A percentile compares a stretch with the other conserved stretches of the same genome.
phyloP scores from a whole-genome alignment of 2,329 filamentous ascomycete species.

The Botrytis tulipae region DNA sequence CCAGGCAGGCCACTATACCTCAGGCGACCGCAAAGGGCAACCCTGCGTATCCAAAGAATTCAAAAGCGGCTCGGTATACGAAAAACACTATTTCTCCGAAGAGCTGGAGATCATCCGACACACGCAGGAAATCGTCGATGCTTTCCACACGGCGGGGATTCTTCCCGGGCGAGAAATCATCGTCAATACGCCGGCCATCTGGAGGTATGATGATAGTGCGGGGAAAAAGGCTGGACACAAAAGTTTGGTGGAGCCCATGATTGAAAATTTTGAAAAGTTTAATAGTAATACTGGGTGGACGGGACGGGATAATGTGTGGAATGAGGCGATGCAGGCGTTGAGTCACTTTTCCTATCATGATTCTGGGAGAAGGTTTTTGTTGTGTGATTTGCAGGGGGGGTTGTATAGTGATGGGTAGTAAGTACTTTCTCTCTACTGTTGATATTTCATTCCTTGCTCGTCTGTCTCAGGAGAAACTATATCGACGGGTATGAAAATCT shows the following conservation, averaged over 20 bases:
- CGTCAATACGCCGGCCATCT: constrained; percentile 16
- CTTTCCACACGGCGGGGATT: constrained; percentile 2
- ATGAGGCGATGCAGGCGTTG: constrained; percentile 21
- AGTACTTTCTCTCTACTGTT: neutral
- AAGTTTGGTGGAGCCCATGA: constrained; percentile 18
- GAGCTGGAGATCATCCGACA: constrained; percentile 8
- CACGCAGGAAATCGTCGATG: constrained; percentile 16
- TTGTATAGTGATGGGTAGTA: constrained; percentile 20
- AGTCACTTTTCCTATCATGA: constrained; percentile 23
- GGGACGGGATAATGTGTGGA: neutral
- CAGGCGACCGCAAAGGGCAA: neutral
- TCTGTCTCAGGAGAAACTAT: neutral
- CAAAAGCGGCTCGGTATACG: constrained; percentile 15
- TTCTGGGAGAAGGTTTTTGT: constrained; percentile 1
- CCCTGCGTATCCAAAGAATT: constrained; percentile 19
- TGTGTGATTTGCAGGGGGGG: constrained; percentile 23
- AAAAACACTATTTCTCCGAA: constrained; percentile 12
- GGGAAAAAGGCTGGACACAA: neutral
- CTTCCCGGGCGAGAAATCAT: neutral
- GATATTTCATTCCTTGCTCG: neutral
- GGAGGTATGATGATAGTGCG: neutral
- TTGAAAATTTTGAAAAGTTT: constrained; percentile 22
- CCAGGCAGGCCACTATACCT: constrained; percentile 3
- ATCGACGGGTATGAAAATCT: neutral
- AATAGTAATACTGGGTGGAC: constrained; percentile 22